Base-by-base conservation (phyloP, 1,284 basidiomycete species). In the Xerocomus amazonicus region DNA sequence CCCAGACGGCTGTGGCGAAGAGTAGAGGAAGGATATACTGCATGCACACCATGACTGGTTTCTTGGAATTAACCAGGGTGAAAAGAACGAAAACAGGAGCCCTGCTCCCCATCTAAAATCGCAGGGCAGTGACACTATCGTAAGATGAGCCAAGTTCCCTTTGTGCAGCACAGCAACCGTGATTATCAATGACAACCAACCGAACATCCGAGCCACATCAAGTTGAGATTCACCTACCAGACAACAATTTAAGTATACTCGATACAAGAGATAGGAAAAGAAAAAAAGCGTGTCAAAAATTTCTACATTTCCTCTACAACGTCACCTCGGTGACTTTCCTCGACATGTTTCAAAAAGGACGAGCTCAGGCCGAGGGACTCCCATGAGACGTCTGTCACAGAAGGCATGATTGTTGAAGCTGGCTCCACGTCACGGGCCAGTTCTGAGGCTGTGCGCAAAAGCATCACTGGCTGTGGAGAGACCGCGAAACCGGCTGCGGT, bases 391-490 rank as follows among this genome's bases (percentile, higher is more conserved):
- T 50, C 48, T 14, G 27, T 23, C 27, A 23, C 43, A 53, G 28
- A 49, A 52, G 23, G 31, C 17, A 33, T 6, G 4, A 37, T 29
- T 19, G 47, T n/a, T 16, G 43, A 33, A 9, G 27, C 34, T 1
- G 16, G 14, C 28, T 47, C 48, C 2, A 16, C 36, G 37, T 65
- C 63, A 6, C 9, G 17, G 1, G 47, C 32, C 34, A 67, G 38
- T 38, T 68, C 66, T 0, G 64, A 65, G 27, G 47, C 46, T 1
- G 67, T 63, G 36, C 45, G 56, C 31, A 69, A 52, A 16, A 60
- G 33, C 6, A 59, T 42, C 40, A 46, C 34, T n/a, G 60, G 65
- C 16, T 54, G 56, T 44, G 55, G 54, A 27, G 51, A 47, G 2
- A 36, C 19, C 19, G 31, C 0, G 48, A 40, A 48, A 10, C 16